phyloP scores from a whole-genome alignment of 2,329 filamentous ascomycete genomes.

The Purpureocillium lavendulum region DNA sequence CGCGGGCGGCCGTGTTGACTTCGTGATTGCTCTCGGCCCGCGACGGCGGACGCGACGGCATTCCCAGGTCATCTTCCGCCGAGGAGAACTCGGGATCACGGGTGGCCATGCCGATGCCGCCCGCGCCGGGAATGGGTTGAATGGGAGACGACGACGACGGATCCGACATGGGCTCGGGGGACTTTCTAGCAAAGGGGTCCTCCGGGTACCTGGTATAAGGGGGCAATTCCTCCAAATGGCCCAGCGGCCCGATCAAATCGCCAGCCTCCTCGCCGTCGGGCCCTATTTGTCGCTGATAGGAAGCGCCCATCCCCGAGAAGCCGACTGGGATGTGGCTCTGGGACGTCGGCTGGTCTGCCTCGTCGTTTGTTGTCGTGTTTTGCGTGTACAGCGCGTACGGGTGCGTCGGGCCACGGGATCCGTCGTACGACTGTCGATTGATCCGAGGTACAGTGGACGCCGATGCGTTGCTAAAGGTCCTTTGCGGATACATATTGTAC shows the following conservation, averaged over 20 bases:
- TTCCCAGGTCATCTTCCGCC: conserved; percentile 42
- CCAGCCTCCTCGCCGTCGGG: conserved; percentile 80
- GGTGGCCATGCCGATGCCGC: conserved; percentile 52
- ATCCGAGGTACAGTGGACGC: conserved; percentile 49
- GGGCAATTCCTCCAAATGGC: conserved; percentile 83
- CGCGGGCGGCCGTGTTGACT: conserved; percentile 41
- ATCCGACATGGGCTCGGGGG: conserved; percentile 14
- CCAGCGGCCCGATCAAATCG: conserved; percentile 79
- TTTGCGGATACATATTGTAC: conserved; percentile 77
- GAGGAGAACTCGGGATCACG: conserved; percentile 56
- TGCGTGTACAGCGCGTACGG: conserved; percentile 85
- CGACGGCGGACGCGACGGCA: conserved; percentile 42
- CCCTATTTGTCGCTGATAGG: conserved; percentile 65
- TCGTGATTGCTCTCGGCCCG: conserved; percentile 48
- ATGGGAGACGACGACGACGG: conserved; percentile 4
- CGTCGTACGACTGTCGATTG: conserved; percentile 40
- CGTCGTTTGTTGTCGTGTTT: conserved; percentile 44
- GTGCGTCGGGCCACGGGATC: conserved; percentile 63
- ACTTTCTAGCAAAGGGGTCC: conserved; percentile 46
- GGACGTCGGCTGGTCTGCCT: conserved; percentile 36
- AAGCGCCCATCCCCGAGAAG: conserved; percentile 58
- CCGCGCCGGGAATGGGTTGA: conserved; percentile 43
- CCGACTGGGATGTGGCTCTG: conserved; percentile 54
- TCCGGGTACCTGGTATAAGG: conserved; percentile 89
- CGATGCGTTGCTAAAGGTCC: conserved; percentile 61